Evolutionary conservation across 371 early-diverging fungal genomes (phyloP), one percentile per base, ranked within the genome.

Genomic region (Phascolomyces articulosus): DNA sequence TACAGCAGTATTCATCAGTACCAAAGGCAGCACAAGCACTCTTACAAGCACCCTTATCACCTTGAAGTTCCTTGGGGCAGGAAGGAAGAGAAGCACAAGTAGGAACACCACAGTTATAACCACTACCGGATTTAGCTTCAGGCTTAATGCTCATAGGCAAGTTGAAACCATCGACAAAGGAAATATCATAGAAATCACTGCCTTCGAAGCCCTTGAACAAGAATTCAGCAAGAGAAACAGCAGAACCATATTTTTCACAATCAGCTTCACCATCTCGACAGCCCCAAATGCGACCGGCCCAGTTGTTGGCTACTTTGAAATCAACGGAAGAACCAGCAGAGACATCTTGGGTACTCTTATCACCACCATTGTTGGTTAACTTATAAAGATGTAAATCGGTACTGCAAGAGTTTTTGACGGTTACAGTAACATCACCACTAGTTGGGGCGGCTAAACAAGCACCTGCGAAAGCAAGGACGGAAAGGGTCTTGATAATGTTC

Each of bases 261-360:
- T 69, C 69, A 10, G 65, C 57, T 38, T 62, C 65, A 29, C 72
- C 69, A 11, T 53, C 31, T 23, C 56, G 58, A 63, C 73, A 71
- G 31, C 70, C 78, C 78, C 78, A 78, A 8, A 75, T 48, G 15
- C 78, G 66, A 8, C 78, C 79, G 31, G 64, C 65, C 73, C 73
- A 78, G 57, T 64, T 66, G 13, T 55, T 18, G 23, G 60, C 56
- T 7, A 31, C 27, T 13, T 44, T 34, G 10, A 44, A 41, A 47
- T 61, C 58, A 26, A 61, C 16, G 27, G 47, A 44, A 2, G 48
- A 28, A 38, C 68, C 68, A 20, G 49, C 40, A 31, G 60, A 23
- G 13, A 68, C 29, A 16, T 49, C n/a, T 31, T 51, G 21, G 21
- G 53, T n/a, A 9, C 28, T 34, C 15, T 34, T 48, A 0, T 44